Conservation (phyloP, 2,329 filamentous ascomycete genomes). For the Ceratocystis huliohia region DNA sequence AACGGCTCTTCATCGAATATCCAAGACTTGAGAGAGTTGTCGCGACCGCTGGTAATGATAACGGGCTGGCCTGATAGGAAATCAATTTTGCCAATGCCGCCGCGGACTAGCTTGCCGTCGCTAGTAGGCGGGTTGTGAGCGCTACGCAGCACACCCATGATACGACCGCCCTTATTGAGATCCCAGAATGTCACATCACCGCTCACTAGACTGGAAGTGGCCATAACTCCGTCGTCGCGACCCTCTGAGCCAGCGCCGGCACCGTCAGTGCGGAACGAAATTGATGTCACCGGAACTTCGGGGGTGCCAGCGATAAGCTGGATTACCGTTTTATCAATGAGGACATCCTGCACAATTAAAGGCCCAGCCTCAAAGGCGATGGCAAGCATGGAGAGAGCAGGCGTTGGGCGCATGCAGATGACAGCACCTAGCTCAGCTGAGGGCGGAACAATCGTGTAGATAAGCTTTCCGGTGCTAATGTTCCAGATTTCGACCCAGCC, state of each 20-base stretch:
- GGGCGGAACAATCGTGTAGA: slow-evolving; percentile 78
- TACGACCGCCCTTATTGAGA: slow-evolving; percentile 72
- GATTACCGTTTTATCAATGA: slow-evolving; percentile 61
- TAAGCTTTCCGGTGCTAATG: slow-evolving; percentile 75
- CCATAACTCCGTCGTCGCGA: slow-evolving; percentile 79
- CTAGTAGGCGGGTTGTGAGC: slow-evolving; percentile 67
- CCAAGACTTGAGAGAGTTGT: slow-evolving; percentile 93
- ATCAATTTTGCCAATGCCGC: slow-evolving; percentile 75
- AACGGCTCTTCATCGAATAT: slow-evolving; percentile 91
- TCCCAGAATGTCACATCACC: slow-evolving; percentile 97
- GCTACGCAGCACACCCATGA: slow-evolving; percentile 74
- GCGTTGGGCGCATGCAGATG: slow-evolving; percentile 74
- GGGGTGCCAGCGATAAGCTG: slow-evolving; percentile 53
- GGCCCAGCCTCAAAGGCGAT: slow-evolving; percentile 75
- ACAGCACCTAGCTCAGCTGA: slow-evolving; percentile 61
- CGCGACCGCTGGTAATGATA: slow-evolving; percentile 75
- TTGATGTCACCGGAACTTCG: slow-evolving; percentile 58
- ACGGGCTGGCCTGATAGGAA: slow-evolving; percentile 84
- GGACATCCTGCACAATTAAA: slow-evolving; percentile 68
- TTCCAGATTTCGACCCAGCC: slow-evolving; percentile 97
- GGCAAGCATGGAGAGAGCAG: slow-evolving; percentile 72
- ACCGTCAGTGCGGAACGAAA: slow-evolving; percentile 83
- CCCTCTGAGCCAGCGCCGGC: slow-evolving; percentile 81
- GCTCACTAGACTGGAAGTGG: slow-evolving; percentile 63
- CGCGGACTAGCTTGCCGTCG: slow-evolving; percentile 44